A percentile compares a stretch with the other conserved stretches of the same genome.
phyloP scores from a whole-genome alignment of 805 yeast species.

The Wickerhamomyces mucosus region DNA sequence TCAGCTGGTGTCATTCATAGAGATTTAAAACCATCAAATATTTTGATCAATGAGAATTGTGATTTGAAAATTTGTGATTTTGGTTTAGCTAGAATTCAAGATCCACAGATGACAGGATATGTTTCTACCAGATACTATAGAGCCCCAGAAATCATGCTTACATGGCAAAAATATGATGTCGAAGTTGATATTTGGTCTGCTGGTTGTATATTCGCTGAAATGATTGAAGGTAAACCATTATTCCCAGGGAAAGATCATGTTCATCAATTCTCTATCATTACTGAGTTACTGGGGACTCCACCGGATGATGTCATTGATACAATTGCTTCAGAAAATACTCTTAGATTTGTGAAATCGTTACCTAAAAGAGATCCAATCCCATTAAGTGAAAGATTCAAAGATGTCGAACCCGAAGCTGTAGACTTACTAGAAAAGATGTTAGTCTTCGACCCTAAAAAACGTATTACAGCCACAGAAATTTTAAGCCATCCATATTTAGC shows the following conservation, averaged over 20 bases:
- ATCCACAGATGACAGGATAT: constrained; percentile 98
- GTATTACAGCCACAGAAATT: constrained; percentile 89
- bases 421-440: constrained; percentile 84
- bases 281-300: constrained; percentile 93
- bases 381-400: constrained; percentile 68
- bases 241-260: constrained; percentile 99
- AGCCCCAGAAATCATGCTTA: constrained; percentile 97
- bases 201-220: constrained; percentile 94
- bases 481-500: constrained; percentile 84
- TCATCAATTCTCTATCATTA: constrained; percentile 93
- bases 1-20: constrained; percentile 90
- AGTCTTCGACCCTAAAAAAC: constrained; percentile 88
- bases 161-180: constrained; percentile 96
- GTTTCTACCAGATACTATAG: constrained; percentile 93
- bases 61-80: constrained; percentile 88
- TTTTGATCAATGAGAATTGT: constrained; percentile 80
- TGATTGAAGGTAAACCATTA: constrained; percentile 94
- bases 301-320: constrained; percentile 95
- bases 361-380: constrained; percentile 94
- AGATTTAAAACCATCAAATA: constrained; percentile 79
- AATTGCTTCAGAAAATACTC: constrained; percentile 89
- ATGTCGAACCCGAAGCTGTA: constrained; percentile 76
- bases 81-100: constrained; percentile 94
- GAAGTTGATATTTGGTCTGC: constrained; percentile 98
- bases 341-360: constrained; percentile 86